Percentiles rank a stretch among this genome's conserved stretches.
Conservation (phyloP, 75 land plant genomes). For the Sequoiadendron giganteum region DNA sequence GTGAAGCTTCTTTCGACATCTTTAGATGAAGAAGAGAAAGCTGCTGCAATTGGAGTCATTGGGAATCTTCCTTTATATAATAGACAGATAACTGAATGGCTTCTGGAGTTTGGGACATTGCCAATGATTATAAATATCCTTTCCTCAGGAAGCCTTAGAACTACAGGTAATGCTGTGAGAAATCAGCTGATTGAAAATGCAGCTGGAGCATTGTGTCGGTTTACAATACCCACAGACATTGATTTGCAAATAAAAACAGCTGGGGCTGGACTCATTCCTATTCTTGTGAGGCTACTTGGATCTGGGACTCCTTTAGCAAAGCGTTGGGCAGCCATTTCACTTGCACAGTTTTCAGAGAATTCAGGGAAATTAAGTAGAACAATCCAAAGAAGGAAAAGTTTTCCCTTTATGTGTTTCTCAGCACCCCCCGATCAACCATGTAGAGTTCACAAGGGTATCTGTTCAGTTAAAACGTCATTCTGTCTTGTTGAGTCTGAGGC, state of each 20-base stretch:
- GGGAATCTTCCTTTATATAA: constrained; percentile 44
- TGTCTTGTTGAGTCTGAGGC: constrained; percentile 69
- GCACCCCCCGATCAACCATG: constrained; percentile 35
- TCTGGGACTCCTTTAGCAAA: constrained; percentile 49
- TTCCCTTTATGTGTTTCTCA: constrained; percentile 33
- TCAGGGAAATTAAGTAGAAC: constrained; percentile 27
- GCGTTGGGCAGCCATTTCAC: constrained; percentile 51
- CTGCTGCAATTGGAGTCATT: constrained; percentile 58
- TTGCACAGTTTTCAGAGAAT: constrained; percentile 53
- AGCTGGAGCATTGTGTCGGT: constrained; percentile 47
- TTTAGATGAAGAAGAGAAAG: constrained; percentile 47
- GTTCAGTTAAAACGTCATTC: constrained; percentile 48
- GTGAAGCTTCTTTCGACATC: constrained; percentile 38
- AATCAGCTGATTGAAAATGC: constrained; percentile 51
- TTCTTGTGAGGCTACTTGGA: constrained; percentile 40
- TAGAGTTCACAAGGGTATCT: constrained; percentile 50
- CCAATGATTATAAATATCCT: constrained; percentile 35
- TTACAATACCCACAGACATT: constrained; percentile 36
- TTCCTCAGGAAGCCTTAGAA: neutral
- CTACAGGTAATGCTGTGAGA: constrained; percentile 7
- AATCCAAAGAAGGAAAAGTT: constrained; percentile 11
- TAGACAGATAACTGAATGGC: constrained; percentile 40
- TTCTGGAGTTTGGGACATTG: constrained; percentile 42
- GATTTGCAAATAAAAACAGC: constrained; percentile 46
- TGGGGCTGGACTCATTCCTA: constrained; percentile 41